Evolutionary conservation across 73 alveolate genomes (phyloP).

Genomic region (Stentor coeruleus): DNA sequence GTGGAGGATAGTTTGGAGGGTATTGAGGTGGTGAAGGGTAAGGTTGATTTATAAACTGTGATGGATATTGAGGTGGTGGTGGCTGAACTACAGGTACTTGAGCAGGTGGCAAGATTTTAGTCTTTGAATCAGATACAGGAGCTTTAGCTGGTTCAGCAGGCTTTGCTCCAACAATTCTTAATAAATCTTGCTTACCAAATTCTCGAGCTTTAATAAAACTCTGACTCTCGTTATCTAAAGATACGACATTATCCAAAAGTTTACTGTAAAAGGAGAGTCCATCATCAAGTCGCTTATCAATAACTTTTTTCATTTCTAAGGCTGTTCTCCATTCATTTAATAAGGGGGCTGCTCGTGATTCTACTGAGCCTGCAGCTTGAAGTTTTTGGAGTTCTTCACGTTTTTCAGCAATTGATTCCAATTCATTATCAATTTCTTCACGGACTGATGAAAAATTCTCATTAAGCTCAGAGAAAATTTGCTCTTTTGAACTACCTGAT

Average conservation of each 20-base stretch:
- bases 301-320: background rate
- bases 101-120: background rate
- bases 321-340: background rate
- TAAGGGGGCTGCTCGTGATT: background rate
- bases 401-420: background rate
- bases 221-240: no score
- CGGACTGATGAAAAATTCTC: background rate
- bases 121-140: background rate
- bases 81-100: background rate
- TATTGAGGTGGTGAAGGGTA: background rate
- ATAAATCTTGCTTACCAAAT: background rate
- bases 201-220: no score
- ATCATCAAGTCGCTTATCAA: background rate
- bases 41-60: background rate
- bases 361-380: background rate
- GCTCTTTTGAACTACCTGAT: background rate
- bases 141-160: background rate
- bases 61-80: background rate
- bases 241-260: no score
- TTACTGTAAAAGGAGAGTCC: background rate
- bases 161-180: background rate
- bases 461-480: background rate
- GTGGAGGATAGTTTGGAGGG: constrained; percentile 7
- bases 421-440: background rate
- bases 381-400: background rate